Conservation (phyloP, 257 asterid genomes). For the Asclepias syriaca region DNA sequence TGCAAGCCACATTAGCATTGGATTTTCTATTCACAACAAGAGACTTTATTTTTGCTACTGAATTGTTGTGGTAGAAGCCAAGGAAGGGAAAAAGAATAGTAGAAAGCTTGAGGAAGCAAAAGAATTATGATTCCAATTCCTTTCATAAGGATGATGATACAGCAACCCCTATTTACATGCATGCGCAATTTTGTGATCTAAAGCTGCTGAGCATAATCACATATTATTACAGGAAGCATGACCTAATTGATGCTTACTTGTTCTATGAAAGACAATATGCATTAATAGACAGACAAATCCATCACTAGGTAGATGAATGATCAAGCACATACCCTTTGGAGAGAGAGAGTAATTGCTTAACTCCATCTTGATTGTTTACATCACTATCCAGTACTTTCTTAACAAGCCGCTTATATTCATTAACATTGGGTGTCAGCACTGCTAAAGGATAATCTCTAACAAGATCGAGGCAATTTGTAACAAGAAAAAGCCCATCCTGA, state of each 20-base stretch:
- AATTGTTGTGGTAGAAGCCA: neutral
- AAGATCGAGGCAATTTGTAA: slow-evolving; percentile 74
- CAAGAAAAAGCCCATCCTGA: slow-evolving; percentile 94
- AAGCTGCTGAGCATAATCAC: neutral
- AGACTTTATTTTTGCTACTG: neutral
- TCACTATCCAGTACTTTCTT: slow-evolving; percentile 67
- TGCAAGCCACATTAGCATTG: neutral
- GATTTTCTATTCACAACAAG: neutral
- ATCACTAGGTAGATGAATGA: neutral
- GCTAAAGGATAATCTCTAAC: slow-evolving; percentile 83
- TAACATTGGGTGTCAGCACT: slow-evolving; percentile 85
- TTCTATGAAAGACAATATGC: neutral
- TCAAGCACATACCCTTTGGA: slow-evolving; percentile 54
- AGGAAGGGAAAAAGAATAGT: neutral
- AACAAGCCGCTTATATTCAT: slow-evolving; percentile 90
- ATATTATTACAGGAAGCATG: neutral
- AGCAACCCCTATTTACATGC: neutral
- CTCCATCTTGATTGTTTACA: slow-evolving; percentile 61
- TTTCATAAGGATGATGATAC: neutral
- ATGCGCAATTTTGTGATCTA: neutral
- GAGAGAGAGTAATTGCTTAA: slow-evolving; percentile 69
- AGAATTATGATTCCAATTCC: neutral
- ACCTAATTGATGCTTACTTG: neutral
- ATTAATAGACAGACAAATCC: neutral
- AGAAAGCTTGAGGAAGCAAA: neutral